Evolutionary conservation across 495 filamentous ascomycete species (phyloP).

Genomic region (Neurospora sp.): DNA sequence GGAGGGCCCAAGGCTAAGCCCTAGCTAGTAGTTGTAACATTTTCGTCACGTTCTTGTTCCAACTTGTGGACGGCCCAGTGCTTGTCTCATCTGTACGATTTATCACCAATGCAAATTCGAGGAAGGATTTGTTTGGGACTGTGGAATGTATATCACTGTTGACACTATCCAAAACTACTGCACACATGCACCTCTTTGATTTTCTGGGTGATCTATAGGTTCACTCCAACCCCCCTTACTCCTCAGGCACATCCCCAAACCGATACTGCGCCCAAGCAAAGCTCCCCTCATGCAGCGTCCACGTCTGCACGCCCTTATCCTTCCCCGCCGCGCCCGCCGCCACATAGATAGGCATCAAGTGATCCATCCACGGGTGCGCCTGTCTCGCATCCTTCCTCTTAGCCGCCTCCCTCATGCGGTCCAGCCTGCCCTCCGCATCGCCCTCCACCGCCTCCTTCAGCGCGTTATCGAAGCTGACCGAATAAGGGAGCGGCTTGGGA

Average conservation of each 20-base stretch:
- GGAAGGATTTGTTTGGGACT: background rate
- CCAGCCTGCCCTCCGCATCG: slow-evolving; percentile 43
- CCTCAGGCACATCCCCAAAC: slow-evolving; percentile 49
- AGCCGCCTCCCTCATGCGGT: slow-evolving; percentile 48
- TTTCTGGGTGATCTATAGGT: too few relatives aligned
- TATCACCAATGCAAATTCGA: background rate
- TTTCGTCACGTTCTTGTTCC: background rate
- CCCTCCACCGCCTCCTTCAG: slow-evolving; percentile 58
- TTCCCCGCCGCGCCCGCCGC: slow-evolving; percentile 58
- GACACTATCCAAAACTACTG: background rate
- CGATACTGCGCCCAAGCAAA: slow-evolving; percentile 68
- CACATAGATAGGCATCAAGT: slow-evolving; percentile 70
- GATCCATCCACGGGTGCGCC: slow-evolving; percentile 71
- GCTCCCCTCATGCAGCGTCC: slow-evolving; percentile 55
- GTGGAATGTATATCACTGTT: background rate
- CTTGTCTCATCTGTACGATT: background rate
- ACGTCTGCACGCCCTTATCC: slow-evolving; percentile 51
- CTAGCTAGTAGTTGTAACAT: background rate
- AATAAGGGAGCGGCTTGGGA: slow-evolving; percentile 50
- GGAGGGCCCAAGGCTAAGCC: background rate
- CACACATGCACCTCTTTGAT: too few relatives aligned
- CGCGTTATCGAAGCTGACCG: slow-evolving; percentile 66
- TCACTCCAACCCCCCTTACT: background rate
- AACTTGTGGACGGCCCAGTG: background rate
- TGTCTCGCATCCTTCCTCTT: slow-evolving; percentile 56